These are phyloP conservation scores for Pleurotus ostreatus DNA, from an alignment of 768 basidiomycete species.

Conservation along the genomic window DNA sequence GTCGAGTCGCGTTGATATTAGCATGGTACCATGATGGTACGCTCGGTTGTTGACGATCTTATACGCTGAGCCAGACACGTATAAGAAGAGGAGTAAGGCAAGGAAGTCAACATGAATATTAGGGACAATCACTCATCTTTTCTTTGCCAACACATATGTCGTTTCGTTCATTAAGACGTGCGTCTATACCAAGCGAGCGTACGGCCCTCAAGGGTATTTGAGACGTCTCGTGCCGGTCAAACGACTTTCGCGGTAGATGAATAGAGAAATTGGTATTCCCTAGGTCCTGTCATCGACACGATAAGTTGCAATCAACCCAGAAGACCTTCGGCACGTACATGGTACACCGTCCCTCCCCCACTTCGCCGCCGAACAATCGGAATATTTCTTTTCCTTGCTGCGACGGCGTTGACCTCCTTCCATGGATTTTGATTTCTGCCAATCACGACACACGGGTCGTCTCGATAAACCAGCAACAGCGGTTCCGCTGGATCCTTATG, in stretches of 20 bases:
- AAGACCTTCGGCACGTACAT: slow-evolving; percentile 50
- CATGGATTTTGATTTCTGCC: slow-evolving; percentile 98
- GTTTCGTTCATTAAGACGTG: slow-evolving; percentile 82
- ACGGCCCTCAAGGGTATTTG: slow-evolving; percentile 77
- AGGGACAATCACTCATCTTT: slow-evolving; percentile 69
- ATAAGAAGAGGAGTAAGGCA: slow-evolving; percentile 11
- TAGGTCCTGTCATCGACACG: slow-evolving; percentile 60
- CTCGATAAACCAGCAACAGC: slow-evolving; percentile 83
- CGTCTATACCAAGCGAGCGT: slow-evolving; percentile 69
- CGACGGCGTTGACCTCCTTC: slow-evolving; percentile 86
- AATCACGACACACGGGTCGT: slow-evolving; percentile 86
- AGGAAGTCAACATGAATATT: neutral
- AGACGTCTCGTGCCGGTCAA: slow-evolving; percentile 77
- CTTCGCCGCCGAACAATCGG: slow-evolving; percentile 84
- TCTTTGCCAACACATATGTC: slow-evolving; percentile 81
- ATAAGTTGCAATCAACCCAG: no score
- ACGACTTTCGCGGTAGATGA: slow-evolving; percentile 75
- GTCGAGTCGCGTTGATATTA: slow-evolving; percentile 76
- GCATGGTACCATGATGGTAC: slow-evolving; percentile 99
- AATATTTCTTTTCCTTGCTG: slow-evolving; percentile 47
- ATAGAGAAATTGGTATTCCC: slow-evolving; percentile 98
- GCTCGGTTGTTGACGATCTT: slow-evolving; percentile 88
- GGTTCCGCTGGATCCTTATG: slow-evolving; percentile 64
- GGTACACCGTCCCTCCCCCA: slow-evolving; percentile 95
- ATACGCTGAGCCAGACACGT: slow-evolving; percentile 98